Conservation (phyloP, 73 alveolate genomes). For the Paraurostyla sp. region DNA sequence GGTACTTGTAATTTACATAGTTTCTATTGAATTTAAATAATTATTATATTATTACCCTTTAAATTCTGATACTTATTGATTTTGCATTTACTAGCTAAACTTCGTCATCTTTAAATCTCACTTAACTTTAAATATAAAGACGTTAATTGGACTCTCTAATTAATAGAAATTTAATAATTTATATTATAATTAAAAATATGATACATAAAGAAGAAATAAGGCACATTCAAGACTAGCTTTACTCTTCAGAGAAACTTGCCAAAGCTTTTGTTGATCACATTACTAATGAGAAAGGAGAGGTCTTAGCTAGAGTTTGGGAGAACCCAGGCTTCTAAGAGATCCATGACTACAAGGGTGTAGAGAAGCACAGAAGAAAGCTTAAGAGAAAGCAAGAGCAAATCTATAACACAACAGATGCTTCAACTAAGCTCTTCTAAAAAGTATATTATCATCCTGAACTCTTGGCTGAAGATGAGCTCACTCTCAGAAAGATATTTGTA, state of each 20-base stretch:
- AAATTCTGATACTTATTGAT: conserved; percentile 33
- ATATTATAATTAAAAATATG: conserved; percentile 46
- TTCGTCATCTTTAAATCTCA: conserved; percentile 54
- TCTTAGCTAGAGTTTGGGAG: conserved; percentile 77
- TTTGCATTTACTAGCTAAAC: conserved; percentile 30
- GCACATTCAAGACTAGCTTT: neutral
- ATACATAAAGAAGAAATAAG: conserved; percentile 20
- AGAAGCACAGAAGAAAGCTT: conserved; percentile 47
- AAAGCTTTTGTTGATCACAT: conserved; percentile 48
- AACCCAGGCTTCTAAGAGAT: conserved; percentile 68
- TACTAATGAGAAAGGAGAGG: conserved; percentile 75
- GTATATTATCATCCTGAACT: conserved; percentile 75
- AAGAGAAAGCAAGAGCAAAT: conserved; percentile 46
- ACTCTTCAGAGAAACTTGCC: conserved; percentile 64
- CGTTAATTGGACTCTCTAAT: neutral
- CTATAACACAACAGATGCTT: conserved; percentile 23
- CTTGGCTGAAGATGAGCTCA: conserved; percentile 49
- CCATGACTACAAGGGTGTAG: conserved; percentile 58
- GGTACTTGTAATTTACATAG: conserved; percentile 57
- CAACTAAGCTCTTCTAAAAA: conserved; percentile 63
- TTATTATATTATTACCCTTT: conserved; percentile 12
- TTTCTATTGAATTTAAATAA: neutral
- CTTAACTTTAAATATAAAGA: neutral
- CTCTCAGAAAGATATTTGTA: conserved; percentile 57
- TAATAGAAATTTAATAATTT: neutral